Evolutionary conservation across 129 eudicot genomes (phyloP).

Genomic region (Arctium lappa): DNA sequence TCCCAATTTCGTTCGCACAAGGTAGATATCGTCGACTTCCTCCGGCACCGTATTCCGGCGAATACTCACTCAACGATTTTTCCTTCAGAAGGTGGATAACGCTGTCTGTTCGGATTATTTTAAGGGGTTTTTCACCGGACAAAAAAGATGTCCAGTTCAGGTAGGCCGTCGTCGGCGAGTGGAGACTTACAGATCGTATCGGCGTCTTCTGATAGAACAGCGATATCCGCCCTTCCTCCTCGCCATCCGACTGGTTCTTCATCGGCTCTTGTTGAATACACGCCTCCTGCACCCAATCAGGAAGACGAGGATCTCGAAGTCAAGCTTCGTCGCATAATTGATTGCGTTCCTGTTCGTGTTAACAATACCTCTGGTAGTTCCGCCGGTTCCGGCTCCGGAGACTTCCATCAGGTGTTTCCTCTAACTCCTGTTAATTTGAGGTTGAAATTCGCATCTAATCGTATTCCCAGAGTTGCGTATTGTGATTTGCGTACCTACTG

Average conservation of each 20-base stretch:
- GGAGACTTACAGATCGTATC: conserved; percentile 66
- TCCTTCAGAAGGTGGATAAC: not conserved
- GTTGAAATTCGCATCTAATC: not conserved
- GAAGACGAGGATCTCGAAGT: conserved; percentile 89
- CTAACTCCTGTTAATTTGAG: not conserved
- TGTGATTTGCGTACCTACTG: not conserved
- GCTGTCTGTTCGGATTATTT: not conserved
- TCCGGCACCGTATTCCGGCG: conserved; percentile 30
- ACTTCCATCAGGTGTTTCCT: conserved; percentile 82
- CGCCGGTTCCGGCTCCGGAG: conserved; percentile 99
- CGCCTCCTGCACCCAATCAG: conserved; percentile 49
- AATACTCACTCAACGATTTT: not conserved
- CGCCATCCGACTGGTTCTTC: conserved; percentile 62
- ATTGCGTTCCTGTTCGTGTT: conserved; percentile 91
- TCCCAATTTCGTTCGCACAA: not conserved
- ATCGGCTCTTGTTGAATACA: conserved; percentile 75
- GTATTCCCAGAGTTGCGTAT: not conserved
- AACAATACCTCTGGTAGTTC: conserved; percentile 97
- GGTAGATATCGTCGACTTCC: not conserved
- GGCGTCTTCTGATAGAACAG: conserved; percentile 38
- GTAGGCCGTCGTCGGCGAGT: conserved; percentile 31
- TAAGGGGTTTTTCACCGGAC: not conserved
- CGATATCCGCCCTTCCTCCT: conserved; percentile 50
- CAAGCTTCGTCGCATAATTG: conserved; percentile 87
- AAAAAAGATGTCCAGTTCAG: conserved; percentile 39